Conservation (phyloP, 2,329 filamentous ascomycete genomes). For the Penicillium sp. region DNA sequence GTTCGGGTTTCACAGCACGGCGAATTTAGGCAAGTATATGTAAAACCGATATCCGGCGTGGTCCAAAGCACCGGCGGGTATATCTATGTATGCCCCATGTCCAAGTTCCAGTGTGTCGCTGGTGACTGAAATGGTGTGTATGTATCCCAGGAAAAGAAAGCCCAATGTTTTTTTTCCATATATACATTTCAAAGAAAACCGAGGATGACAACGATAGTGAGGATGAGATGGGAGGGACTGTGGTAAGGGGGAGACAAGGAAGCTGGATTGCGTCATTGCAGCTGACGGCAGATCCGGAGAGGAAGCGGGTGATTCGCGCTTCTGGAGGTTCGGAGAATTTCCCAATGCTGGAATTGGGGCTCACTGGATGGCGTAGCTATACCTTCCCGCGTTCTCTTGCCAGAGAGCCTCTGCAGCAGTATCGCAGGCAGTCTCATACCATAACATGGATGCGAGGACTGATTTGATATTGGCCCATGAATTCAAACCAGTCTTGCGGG, state of each 20-base stretch:
- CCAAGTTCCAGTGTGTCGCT: neutral
- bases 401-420: slow-evolving; percentile 31
- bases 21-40: too few relatives aligned
- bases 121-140: neutral
- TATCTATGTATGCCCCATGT: neutral
- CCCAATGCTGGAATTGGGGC: neutral
- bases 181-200: neutral
- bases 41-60: neutral
- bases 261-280: neutral
- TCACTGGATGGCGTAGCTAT: neutral
- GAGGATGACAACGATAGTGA: neutral
- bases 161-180: neutral
- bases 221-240: neutral
- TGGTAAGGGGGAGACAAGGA: neutral
- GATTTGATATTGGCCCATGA: slow-evolving; percentile 31
- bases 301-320: neutral
- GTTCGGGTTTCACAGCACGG: neutral
- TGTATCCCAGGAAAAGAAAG: neutral
- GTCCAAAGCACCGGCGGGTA: neutral
- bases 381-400: slow-evolving; percentile 18
- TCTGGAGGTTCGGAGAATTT: neutral
- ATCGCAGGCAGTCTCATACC: slow-evolving; percentile 40
- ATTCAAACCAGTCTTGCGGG: slow-evolving; percentile 19
- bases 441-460: slow-evolving; percentile 31
- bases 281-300: neutral